A percentile compares a stretch with the other conserved stretches of the same genome.
Conservation (phyloP, 2,329 filamentous ascomycete genomes). For the Aspergillus hortae region DNA sequence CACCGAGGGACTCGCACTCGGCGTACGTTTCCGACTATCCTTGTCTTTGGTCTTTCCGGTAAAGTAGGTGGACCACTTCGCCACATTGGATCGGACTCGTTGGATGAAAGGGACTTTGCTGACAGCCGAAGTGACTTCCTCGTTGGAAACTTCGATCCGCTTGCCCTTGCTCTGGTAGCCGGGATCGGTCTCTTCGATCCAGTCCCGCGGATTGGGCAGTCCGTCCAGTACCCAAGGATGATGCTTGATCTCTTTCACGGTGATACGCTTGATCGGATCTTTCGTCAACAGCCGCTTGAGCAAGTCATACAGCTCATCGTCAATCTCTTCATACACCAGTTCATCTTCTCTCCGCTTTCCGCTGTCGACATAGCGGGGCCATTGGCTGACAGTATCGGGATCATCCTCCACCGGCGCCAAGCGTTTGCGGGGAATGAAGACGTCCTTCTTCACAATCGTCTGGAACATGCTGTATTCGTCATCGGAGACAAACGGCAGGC, state of each 20-base stretch:
- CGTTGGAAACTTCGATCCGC: conserved; percentile 87
- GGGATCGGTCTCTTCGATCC: conserved; percentile 95
- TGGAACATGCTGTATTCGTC: conserved; percentile 90
- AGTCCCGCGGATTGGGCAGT: conserved; percentile 68
- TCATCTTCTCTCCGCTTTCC: conserved; percentile 75
- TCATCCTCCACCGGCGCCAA: conserved; percentile 65
- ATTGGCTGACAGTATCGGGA: conserved; percentile 44
- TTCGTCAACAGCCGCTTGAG: conserved; percentile 78
- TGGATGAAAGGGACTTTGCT: conserved; percentile 85
- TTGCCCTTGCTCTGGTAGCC: conserved; percentile 71
- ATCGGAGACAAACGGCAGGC: conserved; percentile 87
- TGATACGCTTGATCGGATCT: conserved; percentile 83
- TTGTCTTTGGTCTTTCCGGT: conserved; percentile 39
- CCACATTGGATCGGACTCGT: conserved; percentile 73
- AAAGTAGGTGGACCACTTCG: conserved; percentile 61
- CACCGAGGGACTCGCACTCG: conserved; percentile 51
- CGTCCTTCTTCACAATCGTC: conserved; percentile 87
- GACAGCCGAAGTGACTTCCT: conserved; percentile 85
- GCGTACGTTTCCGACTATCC: conserved; percentile 49
- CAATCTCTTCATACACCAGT: conserved; percentile 79
- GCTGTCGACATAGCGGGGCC: conserved; percentile 53
- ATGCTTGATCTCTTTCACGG: conserved; percentile 85
- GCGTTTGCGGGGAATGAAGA: conserved; percentile 78
- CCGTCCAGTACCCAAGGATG: conserved; percentile 87
- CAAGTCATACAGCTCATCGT: conserved; percentile 74